Conservation (phyloP, 192 early-diverging fungal species). For the Umbelopsis vinacea region DNA sequence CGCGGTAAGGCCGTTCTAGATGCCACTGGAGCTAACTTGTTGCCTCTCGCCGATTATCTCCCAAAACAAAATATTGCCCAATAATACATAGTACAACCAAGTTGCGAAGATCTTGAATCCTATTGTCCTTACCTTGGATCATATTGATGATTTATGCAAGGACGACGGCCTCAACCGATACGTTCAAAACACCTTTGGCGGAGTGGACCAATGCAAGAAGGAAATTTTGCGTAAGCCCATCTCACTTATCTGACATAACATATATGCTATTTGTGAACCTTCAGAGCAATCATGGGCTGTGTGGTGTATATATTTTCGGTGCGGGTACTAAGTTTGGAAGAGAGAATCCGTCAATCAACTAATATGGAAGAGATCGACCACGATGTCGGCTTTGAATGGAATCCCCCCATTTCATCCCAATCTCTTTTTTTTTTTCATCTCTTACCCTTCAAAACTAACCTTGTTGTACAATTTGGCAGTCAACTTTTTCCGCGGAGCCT, state of each 20-base stretch:
- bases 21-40: background rate
- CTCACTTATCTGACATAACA: background rate
- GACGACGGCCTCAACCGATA: conserved; percentile 69
- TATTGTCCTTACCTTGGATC: conserved; percentile 74
- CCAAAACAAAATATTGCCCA: background rate
- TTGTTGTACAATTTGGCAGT: conserved; percentile 41
- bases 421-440: background rate
- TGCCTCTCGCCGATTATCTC: background rate
- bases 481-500: conserved; percentile 96
- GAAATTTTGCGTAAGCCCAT: conserved; percentile 53
- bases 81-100: conserved; percentile 82
- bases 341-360: background rate
- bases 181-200: conserved; percentile 72
- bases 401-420: background rate
- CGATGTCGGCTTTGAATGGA: background rate
- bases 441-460: background rate
- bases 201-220: conserved; percentile 65
- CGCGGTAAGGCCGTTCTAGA: conserved; percentile 10
- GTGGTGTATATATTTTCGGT: background rate
- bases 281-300: too few relatives aligned
- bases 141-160: conserved; percentile 63
- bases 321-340: background rate
- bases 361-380: conserved; percentile 8
- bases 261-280: background rate
- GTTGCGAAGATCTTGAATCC: conserved; percentile 95